Evolutionary conservation across 306 rosid genomes (phyloP).

Genomic region (Trifolium fragiferum): DNA sequence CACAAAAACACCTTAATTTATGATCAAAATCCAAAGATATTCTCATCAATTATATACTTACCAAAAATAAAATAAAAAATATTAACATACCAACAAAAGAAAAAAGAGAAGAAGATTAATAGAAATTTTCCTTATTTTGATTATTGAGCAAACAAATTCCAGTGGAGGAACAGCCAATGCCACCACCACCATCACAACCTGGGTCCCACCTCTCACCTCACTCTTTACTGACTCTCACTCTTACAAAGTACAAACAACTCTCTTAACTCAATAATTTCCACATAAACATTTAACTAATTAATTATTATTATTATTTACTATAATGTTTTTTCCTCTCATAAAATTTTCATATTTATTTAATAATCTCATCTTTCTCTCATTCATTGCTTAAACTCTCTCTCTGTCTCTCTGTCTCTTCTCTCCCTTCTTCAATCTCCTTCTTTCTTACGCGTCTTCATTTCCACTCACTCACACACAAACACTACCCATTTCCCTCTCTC

Average conservation of each 20-base stretch:
- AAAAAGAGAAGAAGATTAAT: not conserved
- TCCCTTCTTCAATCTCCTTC: slow-evolving; percentile 48
- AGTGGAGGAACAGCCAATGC: slow-evolving; percentile 52
- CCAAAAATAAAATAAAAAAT: too few species aligned
- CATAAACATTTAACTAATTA: not conserved
- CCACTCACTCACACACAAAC: slow-evolving; percentile 34
- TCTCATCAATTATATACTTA: too few species aligned
- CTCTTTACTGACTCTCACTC: slow-evolving; percentile 28
- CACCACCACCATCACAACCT: slow-evolving; percentile 51
- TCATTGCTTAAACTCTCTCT: slow-evolving; percentile 43
- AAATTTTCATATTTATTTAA: not conserved
- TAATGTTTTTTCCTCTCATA: slow-evolving; percentile 7
- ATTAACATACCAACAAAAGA: not conserved
- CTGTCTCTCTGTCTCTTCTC: slow-evolving; percentile 47
- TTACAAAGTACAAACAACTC: not conserved
- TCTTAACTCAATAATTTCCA: not conserved
- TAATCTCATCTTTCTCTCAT: slow-evolving; percentile 28
- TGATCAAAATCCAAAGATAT: too few species aligned
- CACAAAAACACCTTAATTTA: too few species aligned
- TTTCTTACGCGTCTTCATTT: slow-evolving; percentile 75
- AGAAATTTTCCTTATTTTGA: not conserved
- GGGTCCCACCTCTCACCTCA: slow-evolving; percentile 61
- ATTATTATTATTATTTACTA: slow-evolving; percentile 16
- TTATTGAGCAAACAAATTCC: slow-evolving; percentile 46
- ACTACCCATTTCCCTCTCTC: slow-evolving; percentile 23